Evolutionary conservation across 805 yeast genomes (phyloP).

Genomic region (Barnettozyma vustinii): DNA sequence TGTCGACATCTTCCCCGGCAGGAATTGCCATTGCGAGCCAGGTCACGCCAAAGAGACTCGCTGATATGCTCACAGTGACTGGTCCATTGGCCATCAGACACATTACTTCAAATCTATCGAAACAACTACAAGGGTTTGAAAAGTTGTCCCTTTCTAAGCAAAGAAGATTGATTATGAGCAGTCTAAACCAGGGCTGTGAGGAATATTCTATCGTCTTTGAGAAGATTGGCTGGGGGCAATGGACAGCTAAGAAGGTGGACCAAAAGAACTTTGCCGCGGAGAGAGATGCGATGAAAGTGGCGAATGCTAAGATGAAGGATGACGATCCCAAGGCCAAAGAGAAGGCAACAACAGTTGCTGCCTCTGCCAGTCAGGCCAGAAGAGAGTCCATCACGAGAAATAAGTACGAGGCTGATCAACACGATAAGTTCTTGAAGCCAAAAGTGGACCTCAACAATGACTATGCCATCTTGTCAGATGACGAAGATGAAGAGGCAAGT

Average conservation of each 20-base stretch:
- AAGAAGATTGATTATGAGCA: conserved; percentile 83
- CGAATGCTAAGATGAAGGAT: conserved; percentile 41
- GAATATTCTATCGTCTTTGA: conserved; percentile 60
- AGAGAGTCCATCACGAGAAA: conserved; percentile 27
- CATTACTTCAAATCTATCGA: conserved; percentile 71
- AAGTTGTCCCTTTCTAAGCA: conserved; percentile 80
- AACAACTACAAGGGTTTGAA: conserved; percentile 75
- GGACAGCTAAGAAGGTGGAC: conserved; percentile 69
- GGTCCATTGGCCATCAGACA: conserved; percentile 92
- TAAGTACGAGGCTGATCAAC: conserved; percentile 24
- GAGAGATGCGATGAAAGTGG: conserved; percentile 37
- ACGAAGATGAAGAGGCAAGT: conserved; percentile 31
- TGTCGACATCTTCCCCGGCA: conserved; percentile 79
- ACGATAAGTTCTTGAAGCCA: conserved; percentile 18
- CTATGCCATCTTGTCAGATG: conserved; percentile 25
- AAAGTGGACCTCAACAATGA: conserved; percentile 29
- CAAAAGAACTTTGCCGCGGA: conserved; percentile 30
- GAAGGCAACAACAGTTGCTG: conserved; percentile 4
- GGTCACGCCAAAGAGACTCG: conserved; percentile 75
- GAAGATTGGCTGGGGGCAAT: conserved; percentile 97
- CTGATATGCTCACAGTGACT: conserved; percentile 58
- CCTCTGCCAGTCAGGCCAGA: conserved; percentile 22
- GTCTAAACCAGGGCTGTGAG: conserved; percentile 68
- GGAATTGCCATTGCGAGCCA: conserved; percentile 84
- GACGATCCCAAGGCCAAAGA: conserved; percentile 14